Evolutionary conservation across 176 grass and related monocot species (phyloP), one percentile per base, ranked within the genome.

Genomic region (Zea mays): DNA sequence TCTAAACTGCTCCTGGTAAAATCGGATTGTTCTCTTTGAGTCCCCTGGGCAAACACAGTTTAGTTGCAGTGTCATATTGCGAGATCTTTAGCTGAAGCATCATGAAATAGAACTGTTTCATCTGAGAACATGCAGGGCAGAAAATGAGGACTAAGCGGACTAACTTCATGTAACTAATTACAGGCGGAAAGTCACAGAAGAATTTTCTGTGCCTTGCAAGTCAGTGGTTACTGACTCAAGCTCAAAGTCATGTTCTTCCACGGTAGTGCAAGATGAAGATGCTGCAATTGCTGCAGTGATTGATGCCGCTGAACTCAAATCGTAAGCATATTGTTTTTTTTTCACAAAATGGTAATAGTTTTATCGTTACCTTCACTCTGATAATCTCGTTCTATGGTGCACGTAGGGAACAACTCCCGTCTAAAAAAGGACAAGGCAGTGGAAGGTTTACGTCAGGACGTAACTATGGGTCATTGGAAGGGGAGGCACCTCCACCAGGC

Each of bases 121-220:
- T 39, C 38, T 67, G 16, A 62, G 41, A 57, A 55, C 11, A 50
- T 48, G 50, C 34, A 41, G 17, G n/a, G 43, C 1, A 52, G 35
- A 17, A 76, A 79, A 39, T 33, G 13, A 68, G 41, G 10, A 12
- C 34, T 34, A 62, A 52, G n/a, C 5, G 6, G 74, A 61, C 64
- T 88, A 72, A 85, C 35, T 75, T 69, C 51, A 0, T 82, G 40
- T 2, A 6, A 43, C 47, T 70, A 78, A 78, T 66, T 85, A 52
- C 69, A 91, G 89, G 73, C 55, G 41, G 6, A 58, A 91, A 91
- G 78, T 91, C 8, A 48, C 62, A 59, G 89, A 91, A 69, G 85
- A 67, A 68, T 75, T 46, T 75, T 68, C 49, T 42, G 55, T 46
- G 33, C 48, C 67, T 87, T 64, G 63, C 38, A 80, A 73, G 55